Evolutionary conservation across 2,329 filamentous ascomycete genomes (phyloP).

Genomic region (Penicillium hesseltinei): DNA sequence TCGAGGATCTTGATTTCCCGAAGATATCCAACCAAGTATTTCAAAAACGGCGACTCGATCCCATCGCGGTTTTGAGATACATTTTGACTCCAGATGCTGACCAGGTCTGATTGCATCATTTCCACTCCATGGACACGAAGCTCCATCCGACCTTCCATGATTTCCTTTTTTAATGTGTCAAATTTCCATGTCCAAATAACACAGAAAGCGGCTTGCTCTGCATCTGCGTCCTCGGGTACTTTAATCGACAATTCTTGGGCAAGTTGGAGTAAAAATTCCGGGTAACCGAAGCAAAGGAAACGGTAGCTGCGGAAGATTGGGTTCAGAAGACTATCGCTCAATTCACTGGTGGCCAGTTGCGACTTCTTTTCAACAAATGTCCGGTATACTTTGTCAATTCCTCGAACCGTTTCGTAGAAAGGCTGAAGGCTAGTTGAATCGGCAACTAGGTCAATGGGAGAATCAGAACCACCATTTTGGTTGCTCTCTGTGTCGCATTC

Average conservation of each 20-base stretch:
- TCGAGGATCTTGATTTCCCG: slow-evolving; percentile 70
- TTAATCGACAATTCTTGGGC: slow-evolving; percentile 37
- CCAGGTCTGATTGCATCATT: slow-evolving; percentile 69
- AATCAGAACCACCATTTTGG: slow-evolving; percentile 23
- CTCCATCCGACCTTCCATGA: slow-evolving; percentile 86
- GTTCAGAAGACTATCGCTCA: slow-evolving; percentile 38
- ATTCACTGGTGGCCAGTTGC: slow-evolving; percentile 44
- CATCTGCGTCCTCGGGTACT: slow-evolving; percentile 28
- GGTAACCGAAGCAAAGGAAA: slow-evolving; percentile 30
- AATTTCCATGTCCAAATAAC: slow-evolving; percentile 65
- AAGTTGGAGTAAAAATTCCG: slow-evolving; percentile 34
- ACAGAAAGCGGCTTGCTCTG: slow-evolving; percentile 34
- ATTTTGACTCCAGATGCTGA: slow-evolving; percentile 62
- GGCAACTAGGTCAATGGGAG: slow-evolving; percentile 18
- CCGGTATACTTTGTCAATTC: slow-evolving; percentile 39
- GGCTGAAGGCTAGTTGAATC: slow-evolving; percentile 20
- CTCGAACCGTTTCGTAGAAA: slow-evolving; percentile 31
- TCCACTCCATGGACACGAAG: slow-evolving; percentile 75
- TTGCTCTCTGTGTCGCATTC: slow-evolving; percentile 32
- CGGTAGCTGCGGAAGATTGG: slow-evolving; percentile 33
- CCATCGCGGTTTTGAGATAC: slow-evolving; percentile 50
- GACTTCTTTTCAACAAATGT: slow-evolving; percentile 43
- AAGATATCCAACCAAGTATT: slow-evolving; percentile 68
- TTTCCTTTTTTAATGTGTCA: slow-evolving; percentile 64
- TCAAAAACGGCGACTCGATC: slow-evolving; percentile 51